Conservation (phyloP, 1,139 yeast species). For the Protomyces gravidus region DNA sequence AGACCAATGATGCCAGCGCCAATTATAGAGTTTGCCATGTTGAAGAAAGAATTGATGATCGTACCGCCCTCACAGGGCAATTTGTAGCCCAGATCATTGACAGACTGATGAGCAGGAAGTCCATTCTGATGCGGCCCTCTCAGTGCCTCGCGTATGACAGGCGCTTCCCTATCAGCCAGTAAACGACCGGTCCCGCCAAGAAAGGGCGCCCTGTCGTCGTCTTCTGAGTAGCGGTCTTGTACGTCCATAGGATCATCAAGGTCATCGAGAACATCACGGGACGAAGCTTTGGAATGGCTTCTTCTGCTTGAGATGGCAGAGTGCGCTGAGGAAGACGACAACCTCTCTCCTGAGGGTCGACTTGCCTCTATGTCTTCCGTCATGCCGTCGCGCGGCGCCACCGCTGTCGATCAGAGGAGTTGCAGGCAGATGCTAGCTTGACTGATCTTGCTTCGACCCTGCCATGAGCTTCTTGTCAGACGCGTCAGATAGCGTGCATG, state of each 20-base stretch:
- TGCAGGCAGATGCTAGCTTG: too few species aligned
- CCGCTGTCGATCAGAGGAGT: too few species aligned
- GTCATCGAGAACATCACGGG: conserved; percentile 6
- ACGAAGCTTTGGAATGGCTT: not conserved
- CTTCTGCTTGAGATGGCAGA: not conserved
- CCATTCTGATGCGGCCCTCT: not conserved
- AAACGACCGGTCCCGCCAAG: conserved; percentile 24
- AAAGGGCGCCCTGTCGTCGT: conserved; percentile 25
- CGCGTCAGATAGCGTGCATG: too few species aligned
- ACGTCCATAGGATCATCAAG: conserved; percentile 18
- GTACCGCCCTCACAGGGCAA: conserved; percentile 27
- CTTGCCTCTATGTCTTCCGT: too few species aligned
- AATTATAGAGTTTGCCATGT: conserved; percentile 42
- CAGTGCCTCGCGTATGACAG: conserved; percentile 19
- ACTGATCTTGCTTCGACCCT: too few species aligned
- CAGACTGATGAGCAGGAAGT: not conserved
- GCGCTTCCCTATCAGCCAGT: conserved; percentile 17
- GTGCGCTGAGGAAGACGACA: too few species aligned
- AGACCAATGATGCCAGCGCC: conserved; percentile 82
- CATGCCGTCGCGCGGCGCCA: too few species aligned
- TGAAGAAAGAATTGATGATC: conserved; percentile 37
- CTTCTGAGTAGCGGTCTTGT: conserved; percentile 11
- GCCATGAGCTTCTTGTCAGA: too few species aligned
- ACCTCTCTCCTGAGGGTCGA: too few species aligned
- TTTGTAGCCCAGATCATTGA: conserved; percentile 18